Evolutionary conservation across 257 asterid genomes (phyloP).

Genomic region (Nicotiana noctiflora): DNA sequence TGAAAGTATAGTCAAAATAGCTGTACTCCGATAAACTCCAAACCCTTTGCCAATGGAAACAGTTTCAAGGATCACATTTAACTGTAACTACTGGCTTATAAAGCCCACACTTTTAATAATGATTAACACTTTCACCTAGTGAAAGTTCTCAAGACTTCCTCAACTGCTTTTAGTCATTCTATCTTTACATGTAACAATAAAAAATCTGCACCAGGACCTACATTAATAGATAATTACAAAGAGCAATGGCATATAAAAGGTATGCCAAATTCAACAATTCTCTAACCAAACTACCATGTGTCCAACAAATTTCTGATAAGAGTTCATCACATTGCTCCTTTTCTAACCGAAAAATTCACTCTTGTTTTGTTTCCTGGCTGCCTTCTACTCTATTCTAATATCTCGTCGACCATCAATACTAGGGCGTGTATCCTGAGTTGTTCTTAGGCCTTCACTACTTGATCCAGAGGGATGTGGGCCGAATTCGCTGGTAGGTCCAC

Average conservation of each 20-base stretch:
- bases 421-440: slow-evolving; percentile 17
- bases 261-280: background rate
- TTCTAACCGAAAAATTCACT: background rate
- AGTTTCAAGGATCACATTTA: background rate
- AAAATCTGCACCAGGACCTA: background rate
- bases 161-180: background rate
- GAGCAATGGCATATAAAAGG: background rate
- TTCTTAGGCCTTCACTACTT: slow-evolving; percentile 48
- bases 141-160: background rate
- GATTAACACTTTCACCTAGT: background rate
- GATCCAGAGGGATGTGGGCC: slow-evolving; percentile 60
- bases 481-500: slow-evolving; percentile 66
- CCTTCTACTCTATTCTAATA: slow-evolving; percentile 3
- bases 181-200: background rate
- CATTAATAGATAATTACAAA: background rate
- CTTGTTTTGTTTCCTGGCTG: background rate
- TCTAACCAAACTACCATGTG: background rate
- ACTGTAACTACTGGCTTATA: background rate
- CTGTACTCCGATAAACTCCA: too few species aligned
- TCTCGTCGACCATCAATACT: slow-evolving; percentile 8
- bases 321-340: background rate
- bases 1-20: background rate
- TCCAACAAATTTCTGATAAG: background rate
- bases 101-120: background rate
- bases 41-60: background rate